A percentile compares a stretch with the other conserved stretches of the same genome.
These are phyloP conservation scores for Scheffersomyces quercinus DNA, from an alignment of 1,139 yeast genomes.

Conservation along the genomic window DNA sequence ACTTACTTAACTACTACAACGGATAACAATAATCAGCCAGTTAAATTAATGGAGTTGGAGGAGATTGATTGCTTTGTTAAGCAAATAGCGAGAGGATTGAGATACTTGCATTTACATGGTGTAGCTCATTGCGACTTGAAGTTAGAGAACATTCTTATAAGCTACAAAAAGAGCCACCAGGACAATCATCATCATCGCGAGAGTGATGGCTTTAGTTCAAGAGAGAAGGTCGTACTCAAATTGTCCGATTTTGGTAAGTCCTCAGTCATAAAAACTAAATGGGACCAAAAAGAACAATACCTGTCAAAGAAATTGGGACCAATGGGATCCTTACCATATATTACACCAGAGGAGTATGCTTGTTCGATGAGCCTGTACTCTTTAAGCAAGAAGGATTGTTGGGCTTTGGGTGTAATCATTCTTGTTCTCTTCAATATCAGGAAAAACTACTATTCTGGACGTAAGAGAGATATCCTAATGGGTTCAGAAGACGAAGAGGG, in stretches of 20 bases:
- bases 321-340: slow-evolving; percentile 75
- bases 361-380: slow-evolving; percentile 36
- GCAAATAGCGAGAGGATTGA: slow-evolving; percentile 63
- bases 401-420: slow-evolving; percentile 65
- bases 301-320: slow-evolving; percentile 56
- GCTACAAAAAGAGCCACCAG: slow-evolving; percentile 12
- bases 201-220: slow-evolving; percentile 12
- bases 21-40: slow-evolving; percentile 13
- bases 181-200: slow-evolving; percentile 1
- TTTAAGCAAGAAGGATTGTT: slow-evolving; percentile 62
- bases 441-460: slow-evolving; percentile 23
- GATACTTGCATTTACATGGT: slow-evolving; percentile 71
- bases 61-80: slow-evolving; percentile 74
- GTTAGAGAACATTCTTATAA: slow-evolving; percentile 59
- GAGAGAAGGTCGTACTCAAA: slow-evolving; percentile 46
- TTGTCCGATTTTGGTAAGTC: slow-evolving; percentile 77
- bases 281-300: slow-evolving; percentile 35
- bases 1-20: slow-evolving; percentile 27
- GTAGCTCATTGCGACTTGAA: slow-evolving; percentile 76
- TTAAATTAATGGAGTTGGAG: slow-evolving; percentile 33
- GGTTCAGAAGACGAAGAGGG: slow-evolving; percentile 4
- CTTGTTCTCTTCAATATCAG: slow-evolving; percentile 34
- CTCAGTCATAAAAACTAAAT: slow-evolving; percentile 70
- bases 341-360: slow-evolving; percentile 67
- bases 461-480: slow-evolving; percentile 9